Base-by-base conservation (phyloP, 1,284 basidiomycete species). In the Austropuccinia psidii region DNA sequence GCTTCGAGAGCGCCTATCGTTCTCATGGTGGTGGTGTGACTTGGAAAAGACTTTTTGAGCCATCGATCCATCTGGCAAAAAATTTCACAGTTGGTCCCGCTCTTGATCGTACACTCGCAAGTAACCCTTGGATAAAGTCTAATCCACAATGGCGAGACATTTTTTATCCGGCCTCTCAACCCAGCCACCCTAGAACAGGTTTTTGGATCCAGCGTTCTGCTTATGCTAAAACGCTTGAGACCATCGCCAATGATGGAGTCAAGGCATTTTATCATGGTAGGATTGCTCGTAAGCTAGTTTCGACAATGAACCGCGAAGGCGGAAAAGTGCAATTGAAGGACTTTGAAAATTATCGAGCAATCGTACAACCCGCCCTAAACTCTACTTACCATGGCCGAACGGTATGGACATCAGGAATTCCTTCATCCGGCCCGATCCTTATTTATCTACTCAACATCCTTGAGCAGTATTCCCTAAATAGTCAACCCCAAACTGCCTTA, bases 401-500 rank as follows among this genome's bases (percentile, higher is more conserved):
- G 74, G 84, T 98, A 27, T 96, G 91, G 81, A 93, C 91, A 0
- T 86, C 89, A 0, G 86, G 86, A 78, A 88, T 90, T 11, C 94
- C 93, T 7, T 88, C 89, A 4, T 90, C 87, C 33, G 92, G 91
- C 21, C 87, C 89, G 77, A 89, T 89, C 9, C 81, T 93, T 41
- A 80, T 91, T 52, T 87, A 90, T 78, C 88, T 93, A 85, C 81
- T 93, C 29, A 92, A 93, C 77, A 79, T 91, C 27, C 81, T 90
- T 60, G 90, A 91, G 77, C 83, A 84, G 35, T 91, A 75, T 72
- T 83, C 87, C 64, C 81, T 88, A 52, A 77, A 80, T 9, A 81
- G 83, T 8, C 83, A 83, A 62, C 85, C 84, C 58, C 81, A 84
- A 69, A 86, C 84, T 15, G 83, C 83, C 0, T 77, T 90, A 27